Conservation (phyloP, 495 filamentous ascomycete species). For the Amniculicola lignicola region DNA sequence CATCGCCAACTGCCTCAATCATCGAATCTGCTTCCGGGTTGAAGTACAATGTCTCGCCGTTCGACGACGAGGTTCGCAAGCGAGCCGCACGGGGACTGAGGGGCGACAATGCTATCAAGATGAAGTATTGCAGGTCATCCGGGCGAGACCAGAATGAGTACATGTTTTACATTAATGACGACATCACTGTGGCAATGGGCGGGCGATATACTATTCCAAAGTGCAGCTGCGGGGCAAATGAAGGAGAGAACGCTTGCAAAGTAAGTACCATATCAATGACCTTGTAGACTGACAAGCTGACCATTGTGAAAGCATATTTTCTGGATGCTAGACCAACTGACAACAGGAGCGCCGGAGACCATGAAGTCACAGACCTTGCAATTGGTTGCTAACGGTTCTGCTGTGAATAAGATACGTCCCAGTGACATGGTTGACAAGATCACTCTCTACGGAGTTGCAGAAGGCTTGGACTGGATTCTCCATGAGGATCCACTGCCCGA, state of each 20-base stretch:
- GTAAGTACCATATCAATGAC: too few relatives aligned
- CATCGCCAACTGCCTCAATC: conserved; percentile 8
- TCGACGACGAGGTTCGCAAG: conserved; percentile 21
- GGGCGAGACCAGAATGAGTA: conserved; percentile 16
- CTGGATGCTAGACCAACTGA: conserved; percentile 30
- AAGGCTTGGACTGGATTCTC: conserved; percentile 17
- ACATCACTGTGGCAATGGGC: conserved; percentile 27
- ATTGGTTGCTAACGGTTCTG: conserved; percentile 23
- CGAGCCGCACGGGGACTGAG: conserved; percentile 25
- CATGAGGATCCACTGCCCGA: conserved; percentile 7
- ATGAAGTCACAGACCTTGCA: conserved; percentile 4
- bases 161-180: conserved; percentile 28
- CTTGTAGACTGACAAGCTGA: conserved; percentile 10
- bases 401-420: conserved; percentile 17
- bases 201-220: conserved; percentile 12
- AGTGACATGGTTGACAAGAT: conserved; percentile 17
- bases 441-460: conserved; percentile 12
- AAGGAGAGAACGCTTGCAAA: conserved; percentile 29
- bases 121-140: conserved; percentile 26
- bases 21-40: conserved; percentile 20
- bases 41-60: conserved; percentile 22
- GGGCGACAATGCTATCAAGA: conserved; percentile 28
- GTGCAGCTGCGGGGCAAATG: conserved; percentile 33
- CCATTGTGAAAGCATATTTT: conserved; percentile 27
- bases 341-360: conserved; percentile 1